A percentile compares a stretch with the other conserved stretches of the same genome.
These are phyloP conservation scores for Ceratocystis albifundus DNA, from an alignment of 2,329 filamentous ascomycete genomes.

Conservation along the genomic window DNA sequence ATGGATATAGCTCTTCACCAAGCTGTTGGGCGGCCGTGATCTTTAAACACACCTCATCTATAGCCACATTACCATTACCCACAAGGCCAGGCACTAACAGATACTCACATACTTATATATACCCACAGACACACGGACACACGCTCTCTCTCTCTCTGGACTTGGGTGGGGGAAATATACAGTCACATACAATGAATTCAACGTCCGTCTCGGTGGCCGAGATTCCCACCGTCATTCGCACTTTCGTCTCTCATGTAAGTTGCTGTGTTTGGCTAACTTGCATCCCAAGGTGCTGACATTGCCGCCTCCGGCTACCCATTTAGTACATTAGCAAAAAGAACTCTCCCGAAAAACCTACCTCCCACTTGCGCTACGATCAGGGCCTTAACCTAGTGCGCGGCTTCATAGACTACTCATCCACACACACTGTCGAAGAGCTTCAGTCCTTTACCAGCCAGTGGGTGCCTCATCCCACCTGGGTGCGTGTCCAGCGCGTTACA, in stretches of 20 bases:
- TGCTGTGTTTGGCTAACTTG: not conserved
- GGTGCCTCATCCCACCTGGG: constrained; percentile 82
- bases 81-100: not conserved
- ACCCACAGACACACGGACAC: not conserved
- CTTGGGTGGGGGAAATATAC: not conserved
- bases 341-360: constrained; percentile 68
- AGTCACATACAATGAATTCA: constrained; percentile 46
- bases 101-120: not conserved
- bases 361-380: constrained; percentile 88
- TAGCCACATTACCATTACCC: not conserved
- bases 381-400: constrained; percentile 76
- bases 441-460: constrained; percentile 86
- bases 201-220: constrained; percentile 71
- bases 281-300: not conserved
- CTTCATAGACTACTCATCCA: constrained; percentile 74
- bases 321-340: constrained; percentile 58
- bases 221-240: constrained; percentile 76
- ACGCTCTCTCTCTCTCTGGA: too few relatives aligned
- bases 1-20: constrained; percentile 1
- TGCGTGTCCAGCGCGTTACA: constrained; percentile 59
- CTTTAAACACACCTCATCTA: not conserved
- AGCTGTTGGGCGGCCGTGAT: not conserved
- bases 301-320: not conserved
- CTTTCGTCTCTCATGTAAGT: constrained; percentile 72
- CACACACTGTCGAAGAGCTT: constrained; percentile 84